A percentile compares a stretch with the other conserved stretches of the same genome.
Conservation (phyloP, 257 asterid genomes). For the Gardenia jasminoides region DNA sequence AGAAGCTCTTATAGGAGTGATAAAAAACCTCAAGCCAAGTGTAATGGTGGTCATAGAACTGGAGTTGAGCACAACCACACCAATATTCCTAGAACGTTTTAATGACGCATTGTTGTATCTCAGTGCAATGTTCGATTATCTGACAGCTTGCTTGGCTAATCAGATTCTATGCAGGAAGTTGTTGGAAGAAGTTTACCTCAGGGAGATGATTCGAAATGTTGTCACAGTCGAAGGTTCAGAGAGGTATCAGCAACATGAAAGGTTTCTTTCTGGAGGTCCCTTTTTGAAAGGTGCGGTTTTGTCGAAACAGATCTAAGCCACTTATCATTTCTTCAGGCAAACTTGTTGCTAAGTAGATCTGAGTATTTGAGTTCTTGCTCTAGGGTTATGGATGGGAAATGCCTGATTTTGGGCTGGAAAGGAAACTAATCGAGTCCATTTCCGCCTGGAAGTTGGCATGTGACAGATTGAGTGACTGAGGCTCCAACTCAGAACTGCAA, state of each 20-base stretch:
- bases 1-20: slow-evolving; percentile 31
- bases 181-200: slow-evolving; percentile 28
- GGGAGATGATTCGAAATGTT: slow-evolving; percentile 35
- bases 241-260: slow-evolving; percentile 30
- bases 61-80: slow-evolving; percentile 42
- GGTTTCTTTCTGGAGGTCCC: slow-evolving; percentile 41
- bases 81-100: slow-evolving; percentile 43
- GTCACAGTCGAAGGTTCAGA: slow-evolving; percentile 42
- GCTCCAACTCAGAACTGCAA: slow-evolving; percentile 27
- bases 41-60: slow-evolving; percentile 43
- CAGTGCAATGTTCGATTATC: slow-evolving; percentile 37
- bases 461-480: not conserved
- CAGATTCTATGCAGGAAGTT: slow-evolving; percentile 21
- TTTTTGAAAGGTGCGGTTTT: slow-evolving; percentile 34
- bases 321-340: slow-evolving; percentile 44
- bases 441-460: slow-evolving; percentile 45
- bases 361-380: slow-evolving; percentile 32
- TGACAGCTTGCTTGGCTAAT: slow-evolving; percentile 37
- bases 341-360: slow-evolving; percentile 32
- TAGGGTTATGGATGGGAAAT: slow-evolving; percentile 34
- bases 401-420: slow-evolving; percentile 41
- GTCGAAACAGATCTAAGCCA: slow-evolving; percentile 35
- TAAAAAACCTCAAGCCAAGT: slow-evolving; percentile 31
- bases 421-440: slow-evolving; percentile 40
- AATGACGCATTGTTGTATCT: slow-evolving; percentile 40